phyloP scores from a whole-genome alignment of 1,284 basidiomycete species.

The Apiotrichum domesticum region DNA sequence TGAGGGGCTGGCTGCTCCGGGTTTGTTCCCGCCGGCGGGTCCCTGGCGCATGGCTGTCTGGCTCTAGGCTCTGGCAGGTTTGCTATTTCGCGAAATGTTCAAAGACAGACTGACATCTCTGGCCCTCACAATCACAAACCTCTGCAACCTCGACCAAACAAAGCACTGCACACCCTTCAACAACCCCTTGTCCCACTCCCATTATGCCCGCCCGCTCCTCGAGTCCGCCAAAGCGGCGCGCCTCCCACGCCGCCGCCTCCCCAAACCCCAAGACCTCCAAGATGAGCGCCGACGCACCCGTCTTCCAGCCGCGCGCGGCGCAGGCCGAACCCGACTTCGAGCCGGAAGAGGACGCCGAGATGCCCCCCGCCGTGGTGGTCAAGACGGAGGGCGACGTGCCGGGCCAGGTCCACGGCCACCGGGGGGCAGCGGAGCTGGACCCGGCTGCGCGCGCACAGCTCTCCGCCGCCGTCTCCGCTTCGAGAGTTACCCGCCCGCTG shows the following conservation, averaged over 20 bases:
- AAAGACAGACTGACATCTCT: no score
- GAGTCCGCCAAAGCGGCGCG: constrained; percentile 27
- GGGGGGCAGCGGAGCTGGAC: constrained; percentile 8
- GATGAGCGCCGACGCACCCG: constrained; percentile 41
- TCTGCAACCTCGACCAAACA: no score
- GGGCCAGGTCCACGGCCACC: constrained; percentile 4
- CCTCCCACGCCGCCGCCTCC: constrained; percentile 18
- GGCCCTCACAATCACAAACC: no score
- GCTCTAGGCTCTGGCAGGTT: no score
- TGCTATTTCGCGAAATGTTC: no score
- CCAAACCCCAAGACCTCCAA: constrained; percentile 29
- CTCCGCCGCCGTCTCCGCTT: constrained; percentile 23
- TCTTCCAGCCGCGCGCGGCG: constrained; percentile 26
- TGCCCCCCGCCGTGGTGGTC: constrained; percentile 3
- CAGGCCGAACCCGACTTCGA: not conserved
- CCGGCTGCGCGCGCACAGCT: constrained; percentile 13
- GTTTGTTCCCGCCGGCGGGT: no score
- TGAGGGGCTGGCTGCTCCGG: no score
- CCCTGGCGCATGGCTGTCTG: no score
- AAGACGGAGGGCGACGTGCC: constrained; percentile 5
- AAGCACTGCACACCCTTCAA: no score
- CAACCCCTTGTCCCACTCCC: not conserved
- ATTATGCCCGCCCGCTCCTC: constrained; percentile 14
- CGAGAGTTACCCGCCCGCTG: constrained; percentile 38
- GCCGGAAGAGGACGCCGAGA: constrained; percentile 10